Evolutionary conservation across 768 basidiomycete genomes (phyloP), one percentile per base, ranked within the genome.

Genomic region (Psilocybe subaeruginosa): DNA sequence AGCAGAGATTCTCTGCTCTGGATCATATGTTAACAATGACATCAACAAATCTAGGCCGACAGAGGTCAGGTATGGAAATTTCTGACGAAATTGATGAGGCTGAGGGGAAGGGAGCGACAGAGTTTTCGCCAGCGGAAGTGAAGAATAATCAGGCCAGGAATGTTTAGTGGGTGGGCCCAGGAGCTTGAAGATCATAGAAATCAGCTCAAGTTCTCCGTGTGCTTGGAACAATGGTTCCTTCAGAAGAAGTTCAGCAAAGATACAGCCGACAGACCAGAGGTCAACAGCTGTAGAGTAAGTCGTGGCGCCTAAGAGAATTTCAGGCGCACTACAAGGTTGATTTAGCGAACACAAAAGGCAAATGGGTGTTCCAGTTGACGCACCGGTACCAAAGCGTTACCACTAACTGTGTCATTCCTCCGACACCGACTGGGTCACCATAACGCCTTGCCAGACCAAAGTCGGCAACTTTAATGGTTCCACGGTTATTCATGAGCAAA

Each of bases 331-430:
- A 71, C 5, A 59, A 45, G 3, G 12, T 61, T 61, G 23, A 58
- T 54, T 56, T 53, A 56, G 56, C 31, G 62, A 53, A 61, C 50
- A 50, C 23, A 60, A 54, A 66, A 58, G 58, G 51, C 41, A 61
- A 49, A 48, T 57, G 55, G 49, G 39, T 30, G 46, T 17, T 23
- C 48, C 33, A 37, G 16, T 6, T 47, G n/a, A 55, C 73, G 54
- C 74, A 95, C 97, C 97, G 87, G 77, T 99, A 99, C 97, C 97
- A 99, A 30, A 99, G 80, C 1, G 97, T 99, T 12, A 99, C 97
- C 2, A 99, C 97, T 14, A 99, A 84, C 70, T 98, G 97, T 3
- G 97, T 99, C 85, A 99, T 87, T 31, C 96, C 95, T n/a, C 93
- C 93, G 4, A 95, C 89, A 19, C 97, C 96, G 9, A 98, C 85